phyloP scores from a whole-genome alignment of 768 basidiomycete species.

The Lactarius hengduanensis region DNA sequence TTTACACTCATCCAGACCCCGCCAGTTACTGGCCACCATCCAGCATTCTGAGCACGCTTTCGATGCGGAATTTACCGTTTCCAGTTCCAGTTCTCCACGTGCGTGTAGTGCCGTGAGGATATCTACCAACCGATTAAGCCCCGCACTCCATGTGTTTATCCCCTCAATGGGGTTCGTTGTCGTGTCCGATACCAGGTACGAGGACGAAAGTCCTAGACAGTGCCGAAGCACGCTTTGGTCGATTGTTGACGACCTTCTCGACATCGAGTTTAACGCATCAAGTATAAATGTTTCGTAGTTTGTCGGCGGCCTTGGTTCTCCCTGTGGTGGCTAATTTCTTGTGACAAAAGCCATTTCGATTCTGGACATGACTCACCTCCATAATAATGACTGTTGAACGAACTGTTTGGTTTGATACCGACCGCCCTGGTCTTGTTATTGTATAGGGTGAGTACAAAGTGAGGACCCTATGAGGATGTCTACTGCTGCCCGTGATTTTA shows the following conservation, averaged over 20 bases:
- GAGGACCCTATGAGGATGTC: slow-evolving; percentile 25
- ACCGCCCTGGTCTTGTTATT: slow-evolving; percentile 4
- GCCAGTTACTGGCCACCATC: slow-evolving; percentile 68
- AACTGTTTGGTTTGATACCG: not conserved
- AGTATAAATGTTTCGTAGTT: slow-evolving; percentile 63
- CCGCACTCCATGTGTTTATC: slow-evolving; percentile 59
- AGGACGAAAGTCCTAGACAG: slow-evolving; percentile 68
- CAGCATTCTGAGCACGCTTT: slow-evolving; percentile 79
- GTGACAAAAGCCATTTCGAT: not conserved
- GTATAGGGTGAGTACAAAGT: slow-evolving; percentile 5
- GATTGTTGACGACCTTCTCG: slow-evolving; percentile 45
- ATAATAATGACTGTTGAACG: slow-evolving; percentile 5
- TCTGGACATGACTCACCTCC: slow-evolving; percentile 19
- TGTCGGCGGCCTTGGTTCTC: slow-evolving; percentile 41
- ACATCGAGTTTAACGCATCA: slow-evolving; percentile 51
- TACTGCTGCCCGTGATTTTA: slow-evolving; percentile 29
- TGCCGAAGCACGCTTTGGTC: slow-evolving; percentile 63
- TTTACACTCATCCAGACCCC: slow-evolving; percentile 60
- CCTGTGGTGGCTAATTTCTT: slow-evolving; percentile 3
- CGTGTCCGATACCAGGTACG: slow-evolving; percentile 75
- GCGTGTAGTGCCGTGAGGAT: slow-evolving; percentile 68
- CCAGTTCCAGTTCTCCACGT: slow-evolving; percentile 67
- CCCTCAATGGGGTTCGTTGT: slow-evolving; percentile 61
- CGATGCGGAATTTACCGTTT: slow-evolving; percentile 69
- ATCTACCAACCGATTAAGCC: slow-evolving; percentile 69